A percentile compares a stretch with the other conserved stretches of the same genome.
Conservation (phyloP, 2,329 filamentous ascomycete species). For the Acrodontium crateriforme region DNA sequence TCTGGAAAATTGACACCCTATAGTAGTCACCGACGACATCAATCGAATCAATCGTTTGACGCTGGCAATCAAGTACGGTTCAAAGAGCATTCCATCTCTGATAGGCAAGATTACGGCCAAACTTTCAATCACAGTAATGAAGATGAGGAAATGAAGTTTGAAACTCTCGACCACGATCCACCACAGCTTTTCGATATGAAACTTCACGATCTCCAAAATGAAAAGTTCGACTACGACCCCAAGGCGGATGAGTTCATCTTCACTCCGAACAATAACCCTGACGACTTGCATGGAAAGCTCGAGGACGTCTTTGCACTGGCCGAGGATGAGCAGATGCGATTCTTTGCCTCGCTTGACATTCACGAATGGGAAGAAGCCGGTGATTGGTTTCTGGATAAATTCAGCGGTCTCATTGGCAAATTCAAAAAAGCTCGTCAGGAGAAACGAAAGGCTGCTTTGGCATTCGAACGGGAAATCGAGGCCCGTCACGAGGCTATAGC, state of each 20-base stretch:
- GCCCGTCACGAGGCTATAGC: slow-evolving; percentile 38
- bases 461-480: slow-evolving; percentile 43
- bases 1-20: too few relatives aligned
- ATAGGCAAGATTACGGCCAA: too few relatives aligned
- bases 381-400: slow-evolving; percentile 44
- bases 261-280: slow-evolving; percentile 2
- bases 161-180: slow-evolving; percentile 18
- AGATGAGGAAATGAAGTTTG: too few relatives aligned
- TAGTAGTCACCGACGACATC: too few relatives aligned
- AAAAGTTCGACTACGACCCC: slow-evolving; percentile 17
- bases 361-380: slow-evolving; percentile 49
- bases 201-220: slow-evolving; percentile 14
- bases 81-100: too few relatives aligned
- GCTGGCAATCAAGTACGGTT: too few relatives aligned
- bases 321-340: slow-evolving; percentile 28
- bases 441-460: slow-evolving; percentile 38
- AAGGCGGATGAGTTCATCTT: slow-evolving; percentile 6
- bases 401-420: slow-evolving; percentile 35
- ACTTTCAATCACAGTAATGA: too few relatives aligned
- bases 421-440: slow-evolving; percentile 40
- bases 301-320: background rate
- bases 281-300: too few relatives aligned
- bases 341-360: slow-evolving; percentile 39
- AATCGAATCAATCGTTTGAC: too few relatives aligned
- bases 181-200: slow-evolving; percentile 14